Percentiles rank a stretch among this genome's conserved stretches.
Evolutionary conservation across 2,329 filamentous ascomycete species (phyloP).

Genomic region (Colletotrichum musae): DNA sequence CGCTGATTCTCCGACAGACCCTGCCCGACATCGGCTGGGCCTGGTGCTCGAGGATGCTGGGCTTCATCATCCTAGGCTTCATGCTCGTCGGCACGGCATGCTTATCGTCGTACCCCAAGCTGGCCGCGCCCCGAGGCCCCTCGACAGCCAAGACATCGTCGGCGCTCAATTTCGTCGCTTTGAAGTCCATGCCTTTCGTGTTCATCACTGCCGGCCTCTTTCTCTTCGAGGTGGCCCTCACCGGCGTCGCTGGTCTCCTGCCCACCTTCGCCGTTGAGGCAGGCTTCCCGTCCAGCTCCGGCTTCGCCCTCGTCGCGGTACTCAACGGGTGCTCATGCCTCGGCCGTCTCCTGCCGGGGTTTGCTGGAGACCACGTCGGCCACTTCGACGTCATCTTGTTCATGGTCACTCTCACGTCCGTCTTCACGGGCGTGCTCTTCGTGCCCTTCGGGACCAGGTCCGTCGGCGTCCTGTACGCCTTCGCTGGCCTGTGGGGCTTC

Average conservation of each 20-base stretch:
- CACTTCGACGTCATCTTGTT: constrained; percentile 59
- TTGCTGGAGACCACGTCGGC: constrained; percentile 58
- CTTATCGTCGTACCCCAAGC: constrained; percentile 50
- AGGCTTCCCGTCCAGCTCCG: constrained; percentile 53
- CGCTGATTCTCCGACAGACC: constrained; percentile 49
- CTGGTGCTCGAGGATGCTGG: constrained; percentile 48
- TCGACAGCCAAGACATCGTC: constrained; percentile 36
- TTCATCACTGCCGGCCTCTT: constrained; percentile 60
- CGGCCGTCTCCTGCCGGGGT: constrained; percentile 60
- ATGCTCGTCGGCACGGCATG: constrained; percentile 49
- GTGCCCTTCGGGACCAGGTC: constrained; percentile 59
- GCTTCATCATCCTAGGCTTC: constrained; percentile 46
- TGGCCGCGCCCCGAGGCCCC: constrained; percentile 7
- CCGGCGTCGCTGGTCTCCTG: constrained; percentile 60
- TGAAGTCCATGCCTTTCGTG: constrained; percentile 56
- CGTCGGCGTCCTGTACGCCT: constrained; percentile 57
- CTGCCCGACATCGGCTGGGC: constrained; percentile 49
- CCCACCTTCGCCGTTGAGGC: constrained; percentile 59
- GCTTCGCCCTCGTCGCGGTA: constrained; percentile 60
- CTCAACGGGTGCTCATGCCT: constrained; percentile 59
- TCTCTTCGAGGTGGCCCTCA: constrained; percentile 63
- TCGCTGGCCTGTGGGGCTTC: constrained; percentile 62
- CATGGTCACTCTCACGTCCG: constrained; percentile 24
- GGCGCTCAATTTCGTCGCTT: constrained; percentile 57
- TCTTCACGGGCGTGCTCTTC: constrained; percentile 59